A percentile compares a stretch with the other conserved stretches of the same genome.
phyloP scores from a whole-genome alignment of 2,329 filamentous ascomycete genomes.

The Periconia sp. region DNA sequence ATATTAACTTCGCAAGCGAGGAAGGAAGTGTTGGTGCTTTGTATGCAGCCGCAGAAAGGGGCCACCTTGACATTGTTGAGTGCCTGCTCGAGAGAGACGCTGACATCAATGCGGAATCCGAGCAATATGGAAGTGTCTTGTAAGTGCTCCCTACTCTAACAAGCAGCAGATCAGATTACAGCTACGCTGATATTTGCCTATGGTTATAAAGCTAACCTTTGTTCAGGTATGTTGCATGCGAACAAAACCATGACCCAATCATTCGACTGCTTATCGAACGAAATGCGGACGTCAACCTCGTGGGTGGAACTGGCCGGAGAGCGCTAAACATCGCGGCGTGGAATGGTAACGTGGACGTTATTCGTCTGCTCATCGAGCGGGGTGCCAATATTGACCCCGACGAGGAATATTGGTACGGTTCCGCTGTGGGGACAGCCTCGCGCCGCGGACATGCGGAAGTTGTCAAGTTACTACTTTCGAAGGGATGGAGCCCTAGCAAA shows the following conservation, averaged over 20 bases:
- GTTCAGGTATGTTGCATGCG: constrained; percentile 12
- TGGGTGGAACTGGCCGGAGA: constrained; percentile 13
- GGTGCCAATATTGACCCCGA: constrained; percentile 26
- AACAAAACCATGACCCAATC: constrained; percentile 13
- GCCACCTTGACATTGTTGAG: constrained; percentile 20
- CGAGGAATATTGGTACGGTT: constrained; percentile 27
- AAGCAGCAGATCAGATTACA: too few relatives aligned
- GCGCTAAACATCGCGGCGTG: constrained; percentile 26
- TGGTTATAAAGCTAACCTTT: background rate
- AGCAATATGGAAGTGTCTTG: constrained; percentile 20
- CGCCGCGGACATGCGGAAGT: constrained; percentile 22
- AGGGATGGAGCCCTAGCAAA: constrained; percentile 22
- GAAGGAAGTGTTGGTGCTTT: constrained; percentile 18
- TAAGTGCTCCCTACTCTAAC: too few relatives aligned
- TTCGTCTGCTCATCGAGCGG: constrained; percentile 20
- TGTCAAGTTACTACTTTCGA: constrained; percentile 21
- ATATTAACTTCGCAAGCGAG: constrained; percentile 16
- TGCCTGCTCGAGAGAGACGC: constrained; percentile 21
- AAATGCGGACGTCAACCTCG: constrained; percentile 22
- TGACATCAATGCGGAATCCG: constrained; percentile 15
- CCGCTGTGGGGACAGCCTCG: constrained; percentile 24
- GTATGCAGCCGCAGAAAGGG: constrained; percentile 18
- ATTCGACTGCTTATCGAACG: constrained; percentile 17
- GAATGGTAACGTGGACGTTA: constrained; percentile 22
- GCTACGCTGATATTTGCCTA: too few relatives aligned